These are phyloP conservation scores for Somion occarium DNA, from an alignment of 1,284 basidiomycete genomes.

Conservation along the genomic window DNA sequence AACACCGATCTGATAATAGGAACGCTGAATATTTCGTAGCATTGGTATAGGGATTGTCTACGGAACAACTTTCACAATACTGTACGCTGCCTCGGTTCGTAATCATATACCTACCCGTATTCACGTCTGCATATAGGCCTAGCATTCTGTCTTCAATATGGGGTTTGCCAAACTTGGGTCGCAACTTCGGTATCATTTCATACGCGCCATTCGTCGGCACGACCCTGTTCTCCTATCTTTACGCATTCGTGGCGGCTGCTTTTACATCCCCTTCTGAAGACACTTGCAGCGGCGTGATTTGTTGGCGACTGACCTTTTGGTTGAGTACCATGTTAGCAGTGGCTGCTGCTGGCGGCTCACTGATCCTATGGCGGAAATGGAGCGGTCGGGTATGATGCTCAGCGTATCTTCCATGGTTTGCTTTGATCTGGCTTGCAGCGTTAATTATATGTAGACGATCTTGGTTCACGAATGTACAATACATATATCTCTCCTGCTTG, in stretches of 20 bases:
- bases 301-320: slow-evolving; percentile 65
- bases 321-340: slow-evolving; percentile 38
- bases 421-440: no score
- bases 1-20: no score
- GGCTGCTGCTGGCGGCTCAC: slow-evolving; percentile 37
- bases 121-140: slow-evolving; percentile 39
- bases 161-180: slow-evolving; percentile 61
- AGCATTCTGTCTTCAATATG: slow-evolving; percentile 66
- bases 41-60: slow-evolving; percentile 62
- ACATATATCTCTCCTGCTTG: no score
- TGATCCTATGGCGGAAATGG: slow-evolving; percentile 61
- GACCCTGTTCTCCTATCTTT: slow-evolving; percentile 69
- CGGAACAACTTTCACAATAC: slow-evolving; percentile 61
- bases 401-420: no score
- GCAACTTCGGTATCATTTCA: slow-evolving; percentile 71
- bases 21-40: slow-evolving; percentile 27
- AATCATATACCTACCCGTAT: slow-evolving; percentile 1
- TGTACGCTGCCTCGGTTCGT: slow-evolving; percentile 41
- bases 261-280: slow-evolving; percentile 35
- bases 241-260: slow-evolving; percentile 57
- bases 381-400: slow-evolving; percentile 39
- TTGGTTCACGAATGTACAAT: no score
- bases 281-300: slow-evolving; percentile 52
- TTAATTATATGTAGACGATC: no score
- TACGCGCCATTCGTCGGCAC: slow-evolving; percentile 73